phyloP scores from a whole-genome alignment of 768 basidiomycete genomes.

The Lactarius sanguifluus region DNA sequence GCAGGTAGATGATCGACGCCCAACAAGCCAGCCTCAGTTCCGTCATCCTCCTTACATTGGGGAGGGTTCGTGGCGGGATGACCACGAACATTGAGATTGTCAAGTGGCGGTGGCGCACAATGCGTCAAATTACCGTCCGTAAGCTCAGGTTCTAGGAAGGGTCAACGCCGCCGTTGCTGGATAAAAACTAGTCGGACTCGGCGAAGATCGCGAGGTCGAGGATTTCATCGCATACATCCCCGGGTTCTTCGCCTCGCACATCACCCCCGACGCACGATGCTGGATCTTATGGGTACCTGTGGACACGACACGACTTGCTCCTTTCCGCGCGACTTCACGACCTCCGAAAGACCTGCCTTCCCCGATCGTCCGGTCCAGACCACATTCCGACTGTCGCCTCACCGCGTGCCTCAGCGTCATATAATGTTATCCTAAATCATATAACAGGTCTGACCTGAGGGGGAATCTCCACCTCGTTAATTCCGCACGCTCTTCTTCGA shows the following conservation, averaged over 20 bases:
- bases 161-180: not conserved
- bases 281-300: not conserved
- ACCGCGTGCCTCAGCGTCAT: not conserved
- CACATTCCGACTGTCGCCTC: not conserved
- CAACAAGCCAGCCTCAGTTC: not conserved
- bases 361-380: not conserved
- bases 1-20: not conserved
- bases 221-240: not conserved
- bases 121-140: not conserved
- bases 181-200: not conserved
- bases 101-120: not conserved
- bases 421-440: not conserved
- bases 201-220: slow-evolving; percentile 1
- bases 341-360: not conserved
- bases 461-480: not conserved
- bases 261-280: not conserved
- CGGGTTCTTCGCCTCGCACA: not conserved
- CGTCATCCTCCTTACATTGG: not conserved
- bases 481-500: not conserved
- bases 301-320: not conserved
- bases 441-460: not conserved
- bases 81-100: not conserved
- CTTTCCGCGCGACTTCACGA: not conserved
- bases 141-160: not conserved
- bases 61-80: not conserved